Conservation (phyloP, 129 eudicot species). For the Pseudognaphalium luteoalbum region DNA sequence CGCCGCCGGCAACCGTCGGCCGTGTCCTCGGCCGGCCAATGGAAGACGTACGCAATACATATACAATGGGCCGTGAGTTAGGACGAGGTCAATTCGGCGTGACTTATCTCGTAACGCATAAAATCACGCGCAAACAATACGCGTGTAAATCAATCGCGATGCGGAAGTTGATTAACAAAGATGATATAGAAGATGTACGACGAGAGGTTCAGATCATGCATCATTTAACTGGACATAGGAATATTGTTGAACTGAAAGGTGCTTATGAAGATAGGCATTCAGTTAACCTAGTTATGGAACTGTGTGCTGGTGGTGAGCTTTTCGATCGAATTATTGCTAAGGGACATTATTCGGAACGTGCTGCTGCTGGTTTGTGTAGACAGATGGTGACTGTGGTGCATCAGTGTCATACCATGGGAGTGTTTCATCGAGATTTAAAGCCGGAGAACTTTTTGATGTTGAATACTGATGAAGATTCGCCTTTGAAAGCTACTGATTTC, state of each 20-base stretch:
- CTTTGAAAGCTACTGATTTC: slow-evolving; percentile 92
- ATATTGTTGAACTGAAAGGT: slow-evolving; percentile 83
- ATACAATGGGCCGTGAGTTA: slow-evolving; percentile 79
- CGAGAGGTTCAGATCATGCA: slow-evolving; percentile 99
- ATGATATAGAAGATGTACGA: slow-evolving; percentile 84
- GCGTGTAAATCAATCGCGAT: slow-evolving; percentile 97
- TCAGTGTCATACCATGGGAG: slow-evolving; percentile 94
- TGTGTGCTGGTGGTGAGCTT: slow-evolving; percentile 95
- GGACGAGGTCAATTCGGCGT: slow-evolving; percentile 99
- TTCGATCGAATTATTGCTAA: slow-evolving; percentile 92
- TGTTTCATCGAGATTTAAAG: slow-evolving; percentile 86
- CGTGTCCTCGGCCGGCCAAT: slow-evolving; percentile 95
- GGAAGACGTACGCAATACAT: slow-evolving; percentile 72
- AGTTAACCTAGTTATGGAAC: slow-evolving; percentile 80
- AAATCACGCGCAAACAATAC: slow-evolving; percentile 52
- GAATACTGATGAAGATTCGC: slow-evolving; percentile 68
- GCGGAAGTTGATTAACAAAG: slow-evolving; percentile 67
- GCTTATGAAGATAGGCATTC: slow-evolving; percentile 83
- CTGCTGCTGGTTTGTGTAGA: slow-evolving; percentile 73
- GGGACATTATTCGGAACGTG: slow-evolving; percentile 97
- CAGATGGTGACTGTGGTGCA: slow-evolving; percentile 95
- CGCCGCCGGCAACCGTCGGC: slow-evolving; percentile 50
- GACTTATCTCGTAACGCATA: slow-evolving; percentile 80
- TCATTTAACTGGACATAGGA: slow-evolving; percentile 91
- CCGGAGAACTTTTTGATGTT: slow-evolving; percentile 90